Conservation (phyloP, 108 stramenopile genomes). For the Skeletonema menzelii region DNA sequence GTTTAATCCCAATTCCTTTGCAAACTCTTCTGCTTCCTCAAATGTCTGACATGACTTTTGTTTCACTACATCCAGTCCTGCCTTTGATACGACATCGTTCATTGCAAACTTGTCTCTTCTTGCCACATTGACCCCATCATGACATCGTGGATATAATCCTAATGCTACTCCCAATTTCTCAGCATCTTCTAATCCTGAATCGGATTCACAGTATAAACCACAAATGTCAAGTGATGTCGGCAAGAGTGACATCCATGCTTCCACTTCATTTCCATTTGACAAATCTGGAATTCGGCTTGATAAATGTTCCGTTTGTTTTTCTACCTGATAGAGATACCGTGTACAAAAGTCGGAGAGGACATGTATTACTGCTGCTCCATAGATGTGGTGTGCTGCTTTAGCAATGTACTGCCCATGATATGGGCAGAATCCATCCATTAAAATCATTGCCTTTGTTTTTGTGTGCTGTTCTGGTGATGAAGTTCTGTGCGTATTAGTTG, state of each 20-base stretch:
- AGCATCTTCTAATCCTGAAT: slow-evolving; percentile 80
- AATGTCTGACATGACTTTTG: slow-evolving; percentile 72
- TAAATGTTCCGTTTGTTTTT: slow-evolving; percentile 47
- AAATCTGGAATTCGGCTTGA: slow-evolving; percentile 50
- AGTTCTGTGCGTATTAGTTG: neutral
- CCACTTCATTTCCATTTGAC: slow-evolving; percentile 34
- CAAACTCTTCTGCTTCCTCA: slow-evolving; percentile 77
- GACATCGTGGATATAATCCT: slow-evolving; percentile 47
- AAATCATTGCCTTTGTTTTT: slow-evolving; percentile 43
- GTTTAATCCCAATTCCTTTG: slow-evolving; percentile 42
- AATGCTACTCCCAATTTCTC: slow-evolving; percentile 63
- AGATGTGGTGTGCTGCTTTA: slow-evolving; percentile 49
- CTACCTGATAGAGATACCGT: slow-evolving; percentile 54
- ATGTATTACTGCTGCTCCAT: slow-evolving; percentile 61
- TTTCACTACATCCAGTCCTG: slow-evolving; percentile 69
- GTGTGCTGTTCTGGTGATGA: neutral
- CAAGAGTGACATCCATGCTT: slow-evolving; percentile 47
- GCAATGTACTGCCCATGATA: slow-evolving; percentile 76
- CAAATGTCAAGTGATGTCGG: slow-evolving; percentile 45
- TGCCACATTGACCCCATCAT: slow-evolving; percentile 65
- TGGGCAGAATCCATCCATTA: slow-evolving; percentile 82
- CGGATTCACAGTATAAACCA: slow-evolving; percentile 77
- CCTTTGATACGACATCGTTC: slow-evolving; percentile 51
- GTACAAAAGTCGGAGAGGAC: slow-evolving; percentile 68
- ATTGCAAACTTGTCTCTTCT: slow-evolving; percentile 80